A percentile compares a stretch with the other conserved stretches of the same genome.
Conservation (phyloP, 2,329 filamentous ascomycete species). For the Graphilbum fragrans region DNA sequence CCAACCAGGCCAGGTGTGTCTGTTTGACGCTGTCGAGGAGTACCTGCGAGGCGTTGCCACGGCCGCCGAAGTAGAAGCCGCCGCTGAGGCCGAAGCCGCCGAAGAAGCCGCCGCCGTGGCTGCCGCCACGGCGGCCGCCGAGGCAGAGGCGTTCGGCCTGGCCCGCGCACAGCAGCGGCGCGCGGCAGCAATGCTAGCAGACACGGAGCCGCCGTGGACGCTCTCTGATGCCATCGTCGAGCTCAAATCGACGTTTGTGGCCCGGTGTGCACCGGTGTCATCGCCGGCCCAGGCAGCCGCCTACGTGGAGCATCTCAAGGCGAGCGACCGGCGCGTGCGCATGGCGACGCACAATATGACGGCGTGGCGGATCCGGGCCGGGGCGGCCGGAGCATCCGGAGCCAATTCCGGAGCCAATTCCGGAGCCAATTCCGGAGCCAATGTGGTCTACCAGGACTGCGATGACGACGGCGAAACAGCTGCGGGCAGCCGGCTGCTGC, state of each 20-base stretch:
- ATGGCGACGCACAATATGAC: constrained; percentile 90
- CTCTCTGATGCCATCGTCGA: constrained; percentile 64
- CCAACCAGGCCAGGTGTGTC: constrained; percentile 62
- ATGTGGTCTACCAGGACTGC: constrained; percentile 66
- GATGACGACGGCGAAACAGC: constrained; percentile 95
- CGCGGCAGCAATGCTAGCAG: neutral
- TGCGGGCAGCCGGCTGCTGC: constrained; percentile 72
- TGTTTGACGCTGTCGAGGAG: constrained; percentile 86
- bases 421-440: constrained; percentile 31
- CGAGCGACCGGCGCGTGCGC: constrained; percentile 74
- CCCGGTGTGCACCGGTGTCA: constrained; percentile 57
- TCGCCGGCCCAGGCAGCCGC: constrained; percentile 59
- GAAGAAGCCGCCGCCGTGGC: neutral
- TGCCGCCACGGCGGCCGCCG: neutral
- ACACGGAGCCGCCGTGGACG: constrained; percentile 47
- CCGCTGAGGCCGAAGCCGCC: constrained; percentile 4
- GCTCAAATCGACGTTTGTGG: constrained; percentile 81
- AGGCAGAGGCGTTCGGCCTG: neutral
- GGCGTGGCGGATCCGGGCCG: constrained; percentile 68
- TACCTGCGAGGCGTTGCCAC: constrained; percentile 33
- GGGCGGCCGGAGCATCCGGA: constrained; percentile 25
- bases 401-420: constrained; percentile 21
- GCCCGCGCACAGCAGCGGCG: neutral
- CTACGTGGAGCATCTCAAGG: constrained; percentile 64
- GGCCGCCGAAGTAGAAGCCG: constrained; percentile 11